Evolutionary conservation across 139 green algal species (phyloP), one percentile per base, ranked within the genome.

Genomic region (Coelastrella sp.): DNA sequence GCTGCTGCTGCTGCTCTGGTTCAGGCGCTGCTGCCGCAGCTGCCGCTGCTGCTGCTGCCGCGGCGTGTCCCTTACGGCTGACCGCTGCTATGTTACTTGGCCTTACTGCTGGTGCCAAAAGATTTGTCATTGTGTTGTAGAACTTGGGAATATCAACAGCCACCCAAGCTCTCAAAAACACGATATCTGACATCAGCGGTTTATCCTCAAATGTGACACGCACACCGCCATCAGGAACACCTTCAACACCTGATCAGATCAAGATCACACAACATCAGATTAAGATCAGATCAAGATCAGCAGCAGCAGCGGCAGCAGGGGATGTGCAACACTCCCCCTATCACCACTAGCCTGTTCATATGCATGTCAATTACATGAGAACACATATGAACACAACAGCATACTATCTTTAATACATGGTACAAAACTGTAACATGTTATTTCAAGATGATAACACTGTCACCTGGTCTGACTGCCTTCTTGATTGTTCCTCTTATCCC

Each of bases 401-500:
- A n/a, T n/a, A n/a, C n/a, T n/a, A n/a, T n/a, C n/a, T n/a, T n/a
- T n/a, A n/a, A n/a, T n/a, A n/a, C n/a, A n/a, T n/a, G n/a, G n/a
- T n/a, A n/a, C n/a, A n/a, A n/a, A n/a, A 57, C 13, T 57, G 17
- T 2, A 57, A 57, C 1, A 57, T 23, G 48, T 57, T 2, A 57
- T 2, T 1, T 1, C 2, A 57, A 57, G 13, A 57, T n/a, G n/a
- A n/a, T n/a, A n/a, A n/a, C n/a, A n/a, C n/a, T 30, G 13, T 23
- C 63, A 81, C 87, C 89, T n/a, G 88, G 66, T 25, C 89, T 83
- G 30, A 93, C 40, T 15, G 94, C 93, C 90, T 99, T 99, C 79
- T 99, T 99, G 75, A 99, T 95, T 37, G 95, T 98, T n/a, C 97
- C 97, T 5, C 97, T 87, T 51, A 99, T 98, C 83, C 97, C 97